phyloP scores from a whole-genome alignment of 495 filamentous ascomycete genomes.

The Daldinia loculata region DNA sequence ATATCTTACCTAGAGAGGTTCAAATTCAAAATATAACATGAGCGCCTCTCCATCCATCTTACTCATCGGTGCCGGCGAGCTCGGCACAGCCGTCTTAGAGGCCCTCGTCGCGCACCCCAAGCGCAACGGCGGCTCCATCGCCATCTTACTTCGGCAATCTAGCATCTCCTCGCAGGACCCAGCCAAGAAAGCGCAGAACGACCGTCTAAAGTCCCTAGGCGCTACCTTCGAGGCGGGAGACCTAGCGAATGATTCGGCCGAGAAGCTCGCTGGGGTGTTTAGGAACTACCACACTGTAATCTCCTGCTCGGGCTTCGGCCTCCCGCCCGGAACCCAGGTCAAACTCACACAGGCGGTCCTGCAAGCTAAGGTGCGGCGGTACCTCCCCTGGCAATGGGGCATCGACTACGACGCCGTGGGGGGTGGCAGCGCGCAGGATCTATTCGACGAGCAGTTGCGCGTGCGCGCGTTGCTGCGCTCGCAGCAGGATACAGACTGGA shows the following conservation, averaged over 20 bases:
- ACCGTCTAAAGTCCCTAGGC: slow-evolving; percentile 45
- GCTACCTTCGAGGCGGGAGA: slow-evolving; percentile 58
- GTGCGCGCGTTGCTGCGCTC: slow-evolving; percentile 62
- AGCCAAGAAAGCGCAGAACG: slow-evolving; percentile 36
- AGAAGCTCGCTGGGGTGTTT: slow-evolving; percentile 57
- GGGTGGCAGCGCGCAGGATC: slow-evolving; percentile 59
- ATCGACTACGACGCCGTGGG: slow-evolving; percentile 71
- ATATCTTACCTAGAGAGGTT: background rate
- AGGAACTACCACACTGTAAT: slow-evolving; percentile 60
- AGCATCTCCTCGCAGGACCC: slow-evolving; percentile 52
- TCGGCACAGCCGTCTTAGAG: slow-evolving; percentile 63
- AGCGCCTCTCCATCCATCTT: slow-evolving; percentile 53
- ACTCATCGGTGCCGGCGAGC: slow-evolving; percentile 68
- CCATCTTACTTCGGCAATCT: slow-evolving; percentile 60
- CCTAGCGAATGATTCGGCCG: slow-evolving; percentile 49
- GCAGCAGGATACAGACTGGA: slow-evolving; percentile 61
- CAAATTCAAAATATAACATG: background rate
- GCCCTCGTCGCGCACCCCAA: slow-evolving; percentile 56
- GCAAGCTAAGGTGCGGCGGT: slow-evolving; percentile 53
- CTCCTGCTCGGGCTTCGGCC: slow-evolving; percentile 62
- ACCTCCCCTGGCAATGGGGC: slow-evolving; percentile 73
- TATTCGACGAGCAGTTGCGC: slow-evolving; percentile 70
- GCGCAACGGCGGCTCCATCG: slow-evolving; percentile 44
- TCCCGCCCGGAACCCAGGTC: slow-evolving; percentile 59
- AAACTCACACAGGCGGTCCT: slow-evolving; percentile 63